Evolutionary conservation across 768 basidiomycete genomes (phyloP), one percentile per base, ranked within the genome.

Genomic region (Leccinum uliginosum): DNA sequence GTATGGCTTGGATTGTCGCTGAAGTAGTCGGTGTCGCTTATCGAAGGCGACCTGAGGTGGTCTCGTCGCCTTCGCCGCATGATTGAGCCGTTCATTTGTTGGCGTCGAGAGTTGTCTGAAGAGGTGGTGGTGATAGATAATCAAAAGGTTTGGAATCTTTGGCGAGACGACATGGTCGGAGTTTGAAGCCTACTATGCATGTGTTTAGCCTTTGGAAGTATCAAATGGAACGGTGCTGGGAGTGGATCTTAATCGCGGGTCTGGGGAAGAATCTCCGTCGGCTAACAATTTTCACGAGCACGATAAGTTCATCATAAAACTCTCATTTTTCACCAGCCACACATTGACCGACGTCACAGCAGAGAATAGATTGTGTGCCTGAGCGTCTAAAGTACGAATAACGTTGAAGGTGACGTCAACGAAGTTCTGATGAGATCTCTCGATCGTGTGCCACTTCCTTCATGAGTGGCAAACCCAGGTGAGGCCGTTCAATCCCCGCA

Each of bases 1-100:
- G 38, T 29, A n/a, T 57, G 59, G n/a, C 2, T 14, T 5, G 38
- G 50, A 12, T 47, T 43, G 44, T 66, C 65, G 40, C 60, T 62
- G 29, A 62, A 65, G 59, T 66, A 67, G n/a, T 70, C 67, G 24
- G 60, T 60, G 45, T 62, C 68, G 49, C 61, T 65, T 30, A 50
- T 21, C 3, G 62, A 51, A 24, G 62, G 56, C 0, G 66, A 48
- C 45, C 59, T 51, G 21, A 27, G n/a, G 24, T 40, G 19, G 6
- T 23, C 35, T 12, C 46, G 53, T 32, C 60, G 47, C 40, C 66
- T 57, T 15, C 55, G 64, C 15, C 68, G 68, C 47, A 70, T 53
- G 49, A 56, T 19, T 44, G 64, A 63, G 17, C 40, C 53, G 53
- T 60, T 60, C 61, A 55, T 62, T 27, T 26, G 29, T 34, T 29